Base-by-base conservation (phyloP, 208 protist species). In the Trypanosoma rangeli region DNA sequence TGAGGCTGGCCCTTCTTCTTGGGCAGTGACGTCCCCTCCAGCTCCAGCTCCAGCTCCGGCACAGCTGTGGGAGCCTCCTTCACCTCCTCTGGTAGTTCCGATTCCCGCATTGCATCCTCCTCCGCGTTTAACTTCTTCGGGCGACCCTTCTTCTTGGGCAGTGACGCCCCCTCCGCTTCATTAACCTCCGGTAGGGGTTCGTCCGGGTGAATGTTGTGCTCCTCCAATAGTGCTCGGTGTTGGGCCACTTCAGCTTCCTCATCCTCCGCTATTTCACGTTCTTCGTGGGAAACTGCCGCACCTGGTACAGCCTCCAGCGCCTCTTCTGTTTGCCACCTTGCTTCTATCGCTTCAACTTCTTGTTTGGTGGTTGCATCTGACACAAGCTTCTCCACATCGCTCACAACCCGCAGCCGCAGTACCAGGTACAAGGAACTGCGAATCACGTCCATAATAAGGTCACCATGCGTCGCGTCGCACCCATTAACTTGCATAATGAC, bases 401-500 rank as follows among this genome's bases (percentile, higher is more conserved):
- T 49, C 22, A 77, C 70, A 15, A 81, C 70, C 59, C 77, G 80
- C 26, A 84, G 56, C 35, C 66, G 57, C 69, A 85, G 46, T 15
- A 71, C 74, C 29, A 88, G 55, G 15, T 80, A 49, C 20, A 64
- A 24, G 33, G 68, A 76, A 35, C 64, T 76, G 15, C 49, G 55
- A 67, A 76, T 61, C 26, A 76, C 9, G 39, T 76, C 71, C 49
- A 63, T 44, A 26, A 70, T n/a, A 50, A 76, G 67, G 48, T 22
- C 53, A 49, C 37, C 59, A 5, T 64, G 35, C 2, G 37, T 37
- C 54, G 57, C 44, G 29, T 64, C 64, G 71, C 61, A 73, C 69
- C 76, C 58, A 71, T 92, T 92, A 12, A 89, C 57, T 20, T 81
- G 53, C 28, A 75, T 24, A 52, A 92, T 53, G 15, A 60, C 42